phyloP scores from a whole-genome alignment of 2,329 filamentous ascomycete species.

The Diaporthe velutina region DNA sequence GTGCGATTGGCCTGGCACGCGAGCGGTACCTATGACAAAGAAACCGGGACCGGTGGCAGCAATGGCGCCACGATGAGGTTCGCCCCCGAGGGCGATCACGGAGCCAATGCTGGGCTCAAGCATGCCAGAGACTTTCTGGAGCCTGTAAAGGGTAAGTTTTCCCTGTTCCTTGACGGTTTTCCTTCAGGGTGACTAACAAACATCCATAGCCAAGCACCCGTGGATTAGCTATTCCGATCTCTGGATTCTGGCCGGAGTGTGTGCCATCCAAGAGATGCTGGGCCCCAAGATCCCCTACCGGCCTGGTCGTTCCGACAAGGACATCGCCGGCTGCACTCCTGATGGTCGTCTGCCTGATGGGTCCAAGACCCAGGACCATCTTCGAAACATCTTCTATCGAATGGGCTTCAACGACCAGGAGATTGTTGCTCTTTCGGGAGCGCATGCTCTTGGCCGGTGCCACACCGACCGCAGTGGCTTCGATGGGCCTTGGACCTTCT shows the following conservation, averaged over 20 bases:
- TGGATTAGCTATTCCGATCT: conserved; percentile 98
- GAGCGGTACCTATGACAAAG: conserved; percentile 91
- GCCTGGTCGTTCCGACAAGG: conserved; percentile 85
- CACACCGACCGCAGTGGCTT: conserved; percentile 91
- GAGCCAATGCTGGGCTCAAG: conserved; percentile 92
- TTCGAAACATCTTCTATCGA: conserved; percentile 92
- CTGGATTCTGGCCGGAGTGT: conserved; percentile 91
- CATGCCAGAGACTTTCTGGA: conserved; percentile 92
- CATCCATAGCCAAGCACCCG: conserved; percentile 77
- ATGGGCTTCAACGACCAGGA: conserved; percentile 99
- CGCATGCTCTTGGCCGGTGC: conserved; percentile 89
- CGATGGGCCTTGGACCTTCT: conserved; percentile 92
- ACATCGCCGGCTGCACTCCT: conserved; percentile 88
- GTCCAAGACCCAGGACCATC: conserved; percentile 81
- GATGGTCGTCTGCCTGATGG: conserved; percentile 86
- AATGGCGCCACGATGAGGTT: conserved; percentile 99
- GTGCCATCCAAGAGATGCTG: conserved; percentile 94
- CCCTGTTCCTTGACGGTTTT: not conserved
- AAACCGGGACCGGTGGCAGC: conserved; percentile 89
- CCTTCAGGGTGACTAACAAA: conserved; percentile 38
- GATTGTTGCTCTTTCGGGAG: conserved; percentile 90
- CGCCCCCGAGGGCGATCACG: conserved; percentile 87
- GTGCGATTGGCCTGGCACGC: conserved; percentile 94
- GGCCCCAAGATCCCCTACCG: conserved; percentile 90
- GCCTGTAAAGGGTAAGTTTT: conserved; percentile 80